A percentile compares a stretch with the other conserved stretches of the same genome.
Evolutionary conservation across 805 yeast genomes (phyloP).

Genomic region (Wickerhamomyces ciferrii): DNA sequence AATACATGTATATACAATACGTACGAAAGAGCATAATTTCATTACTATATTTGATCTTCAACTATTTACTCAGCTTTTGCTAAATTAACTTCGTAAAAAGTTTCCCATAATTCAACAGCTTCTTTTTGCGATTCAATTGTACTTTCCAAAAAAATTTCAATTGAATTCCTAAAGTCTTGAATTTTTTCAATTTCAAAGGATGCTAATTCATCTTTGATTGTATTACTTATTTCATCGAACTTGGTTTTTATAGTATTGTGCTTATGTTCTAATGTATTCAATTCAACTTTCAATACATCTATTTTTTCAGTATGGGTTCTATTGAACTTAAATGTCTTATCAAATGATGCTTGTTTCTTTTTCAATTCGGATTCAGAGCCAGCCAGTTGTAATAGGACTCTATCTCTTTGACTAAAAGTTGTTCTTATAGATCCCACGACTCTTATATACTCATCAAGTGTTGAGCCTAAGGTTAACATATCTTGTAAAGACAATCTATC

Average conservation of each 20-base stretch:
- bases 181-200: conserved; percentile 70
- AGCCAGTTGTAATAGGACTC: conserved; percentile 40
- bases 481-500: conserved; percentile 82
- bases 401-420: conserved; percentile 70
- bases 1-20: conserved; percentile 1
- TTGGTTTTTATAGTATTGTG: conserved; percentile 48
- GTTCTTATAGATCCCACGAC: conserved; percentile 68
- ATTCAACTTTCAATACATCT: conserved; percentile 51
- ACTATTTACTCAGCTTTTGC: background rate
- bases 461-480: conserved; percentile 76
- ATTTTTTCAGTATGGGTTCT: conserved; percentile 60
- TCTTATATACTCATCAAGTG: conserved; percentile 83
- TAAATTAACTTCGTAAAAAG: conserved; percentile 62
- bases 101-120: conserved; percentile 81
- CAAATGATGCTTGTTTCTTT: conserved; percentile 41
- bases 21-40: background rate
- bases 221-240: conserved; percentile 59
- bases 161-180: conserved; percentile 80
- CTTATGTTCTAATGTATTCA: conserved; percentile 47
- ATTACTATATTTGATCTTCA: conserved; percentile 3
- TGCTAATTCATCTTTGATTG: conserved; percentile 62
- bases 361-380: conserved; percentile 43
- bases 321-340: conserved; percentile 39
- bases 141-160: conserved; percentile 87
- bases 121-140: conserved; percentile 92